phyloP scores from a whole-genome alignment of 371 early-diverging fungal genomes.

The Actinomucor elegans region DNA sequence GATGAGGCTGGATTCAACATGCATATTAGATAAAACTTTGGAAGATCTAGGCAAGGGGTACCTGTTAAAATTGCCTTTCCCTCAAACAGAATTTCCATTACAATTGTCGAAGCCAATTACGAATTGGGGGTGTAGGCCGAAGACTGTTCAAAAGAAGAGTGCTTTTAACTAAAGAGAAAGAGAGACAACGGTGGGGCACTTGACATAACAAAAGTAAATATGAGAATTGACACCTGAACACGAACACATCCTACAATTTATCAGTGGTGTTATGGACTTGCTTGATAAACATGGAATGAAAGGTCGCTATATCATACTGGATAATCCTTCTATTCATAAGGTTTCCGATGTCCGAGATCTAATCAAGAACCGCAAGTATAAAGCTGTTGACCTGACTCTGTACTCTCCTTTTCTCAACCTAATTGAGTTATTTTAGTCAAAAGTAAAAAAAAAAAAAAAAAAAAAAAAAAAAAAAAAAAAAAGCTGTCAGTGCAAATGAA shows the following conservation, averaged over 20 bases:
- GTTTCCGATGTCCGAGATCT: conserved; percentile 2
- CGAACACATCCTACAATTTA: conserved; percentile 13
- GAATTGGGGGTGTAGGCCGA: conserved; percentile 10
- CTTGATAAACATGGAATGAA: conserved; percentile 10
- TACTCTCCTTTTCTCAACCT: conserved; percentile 10
- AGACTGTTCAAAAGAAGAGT: conserved; percentile 5
- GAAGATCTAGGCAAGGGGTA: background rate
- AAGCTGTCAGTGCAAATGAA: conserved; percentile 2
- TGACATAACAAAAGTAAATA: conserved; percentile 2
- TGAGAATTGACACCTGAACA: conserved; percentile 15
- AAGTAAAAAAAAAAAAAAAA: background rate
- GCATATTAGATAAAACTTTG: conserved; percentile 2
- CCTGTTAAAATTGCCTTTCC: conserved; percentile 5
- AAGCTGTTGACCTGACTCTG: background rate
- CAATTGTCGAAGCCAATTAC: conserved; percentile 12
- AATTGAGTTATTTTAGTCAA: conserved; percentile 6
- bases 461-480: background rate
- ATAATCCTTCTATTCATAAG: conserved; percentile 17
- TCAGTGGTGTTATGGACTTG: conserved; percentile 11
- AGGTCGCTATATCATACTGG: conserved; percentile 12
- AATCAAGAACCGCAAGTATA: conserved; percentile 11
- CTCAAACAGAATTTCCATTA: background rate
- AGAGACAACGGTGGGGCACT: conserved; percentile 1
- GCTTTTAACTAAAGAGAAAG: conserved; percentile 3
- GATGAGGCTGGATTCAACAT: conserved; percentile 14